Percentiles rank a stretch among this genome's conserved stretches.
These are phyloP conservation scores for Suhomyces coccinellae DNA, from an alignment of 1,139 yeast genomes.

Conservation along the genomic window DNA sequence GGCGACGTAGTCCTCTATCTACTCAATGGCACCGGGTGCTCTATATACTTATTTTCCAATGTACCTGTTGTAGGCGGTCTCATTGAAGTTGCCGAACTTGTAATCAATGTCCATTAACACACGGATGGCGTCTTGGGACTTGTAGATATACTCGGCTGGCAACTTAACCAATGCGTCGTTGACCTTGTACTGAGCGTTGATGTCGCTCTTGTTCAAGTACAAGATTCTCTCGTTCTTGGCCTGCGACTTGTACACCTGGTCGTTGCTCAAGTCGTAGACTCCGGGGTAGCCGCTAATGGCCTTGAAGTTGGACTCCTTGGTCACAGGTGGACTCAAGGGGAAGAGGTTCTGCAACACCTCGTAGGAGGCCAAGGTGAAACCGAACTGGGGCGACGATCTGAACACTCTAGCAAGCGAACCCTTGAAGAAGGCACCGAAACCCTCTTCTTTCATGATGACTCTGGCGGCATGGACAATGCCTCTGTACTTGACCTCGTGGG, in stretches of 20 bases:
- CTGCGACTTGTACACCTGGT: slow-evolving; percentile 44
- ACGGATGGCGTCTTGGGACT: slow-evolving; percentile 62
- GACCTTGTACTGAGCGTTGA: slow-evolving; percentile 17
- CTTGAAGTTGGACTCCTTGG: slow-evolving; percentile 47
- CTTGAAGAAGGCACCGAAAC: slow-evolving; percentile 78
- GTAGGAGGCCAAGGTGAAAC: slow-evolving; percentile 94
- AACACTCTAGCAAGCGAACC: slow-evolving; percentile 95
- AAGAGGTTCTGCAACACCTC: slow-evolving; percentile 64
- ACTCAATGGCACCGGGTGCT: background rate
- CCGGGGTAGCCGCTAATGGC: slow-evolving; percentile 51
- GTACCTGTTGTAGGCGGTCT: slow-evolving; percentile 51
- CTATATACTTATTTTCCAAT: slow-evolving; percentile 29
- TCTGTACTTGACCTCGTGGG: slow-evolving; percentile 73
- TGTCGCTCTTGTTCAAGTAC: slow-evolving; percentile 34
- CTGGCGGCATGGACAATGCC: slow-evolving; percentile 78
- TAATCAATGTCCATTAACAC: slow-evolving; percentile 63
- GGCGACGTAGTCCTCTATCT: background rate
- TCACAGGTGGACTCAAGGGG: slow-evolving; percentile 50
- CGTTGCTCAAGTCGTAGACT: slow-evolving; percentile 48
- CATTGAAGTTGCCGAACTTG: slow-evolving; percentile 59
- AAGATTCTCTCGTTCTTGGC: slow-evolving; percentile 37
- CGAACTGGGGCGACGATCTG: slow-evolving; percentile 97
- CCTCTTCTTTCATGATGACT: slow-evolving; percentile 77
- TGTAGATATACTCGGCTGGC: slow-evolving; percentile 55
- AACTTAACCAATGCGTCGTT: slow-evolving; percentile 43